Evolutionary conservation across 176 grass and related monocot species (phyloP), one percentile per base, ranked within the genome.

Genomic region (Bromus sterilis): DNA sequence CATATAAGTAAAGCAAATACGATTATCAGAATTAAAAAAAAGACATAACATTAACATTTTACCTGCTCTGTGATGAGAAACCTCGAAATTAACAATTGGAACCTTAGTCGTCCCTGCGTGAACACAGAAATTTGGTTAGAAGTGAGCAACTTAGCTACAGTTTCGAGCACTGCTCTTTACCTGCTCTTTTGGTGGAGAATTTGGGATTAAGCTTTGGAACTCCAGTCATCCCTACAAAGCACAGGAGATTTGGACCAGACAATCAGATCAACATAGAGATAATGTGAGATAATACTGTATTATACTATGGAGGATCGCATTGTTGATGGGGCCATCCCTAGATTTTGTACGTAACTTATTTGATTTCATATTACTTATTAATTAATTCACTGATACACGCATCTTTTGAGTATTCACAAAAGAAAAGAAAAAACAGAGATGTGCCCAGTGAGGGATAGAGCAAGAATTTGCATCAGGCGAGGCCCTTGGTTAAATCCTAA

Each of bases 151-250:
- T 51, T 74, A 80, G 80, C 5, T 37, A 37, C 23, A 76, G 33
- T 71, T 77, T 62, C 76, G 78, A 74, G 55, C 9, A 75, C 23
- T 11, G 6, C 18, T 35, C 18, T 80, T 53, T 87, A 94, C 95
- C 92, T 71, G 81, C 53, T 89, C 86, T 86, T 77, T 89, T 83
- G 77, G 90, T 85, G 39, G 92, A 89, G 64, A 84, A 36, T 26
- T 81, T 81, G 48, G 79, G 35, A 68, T 77, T 72, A 80, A 64
- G 46, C 63, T 75, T 90, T 58, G 77, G 82, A 80, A 77, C 43
- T 76, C 83, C 81, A 67, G 30, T 80, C 11, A 70, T 82, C 70
- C 85, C 88, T 95, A 83, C 23, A 87, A 71, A 82, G 46, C 15
- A 80, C 28, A 56, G 28, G 58, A 78, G 43, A 76, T 84, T 72